Percentiles rank a stretch among this genome's conserved stretches.
Conservation (phyloP, 169 alveolate species). For the Plasmodium sp. region DNA sequence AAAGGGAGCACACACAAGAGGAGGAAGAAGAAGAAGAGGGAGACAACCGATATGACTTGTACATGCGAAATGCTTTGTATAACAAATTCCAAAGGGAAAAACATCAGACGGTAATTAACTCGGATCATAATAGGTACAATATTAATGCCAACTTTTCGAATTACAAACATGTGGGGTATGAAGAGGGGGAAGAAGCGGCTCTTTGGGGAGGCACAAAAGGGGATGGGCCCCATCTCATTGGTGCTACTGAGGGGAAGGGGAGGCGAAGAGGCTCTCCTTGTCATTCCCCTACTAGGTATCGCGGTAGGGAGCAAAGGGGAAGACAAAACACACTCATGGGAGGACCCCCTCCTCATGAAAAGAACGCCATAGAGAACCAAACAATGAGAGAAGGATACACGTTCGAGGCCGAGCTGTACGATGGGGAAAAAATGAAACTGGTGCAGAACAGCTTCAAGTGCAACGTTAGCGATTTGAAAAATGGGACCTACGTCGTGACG, state of each 20-base stretch:
- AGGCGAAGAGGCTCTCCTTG: neutral
- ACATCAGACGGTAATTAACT: slow-evolving; percentile 19
- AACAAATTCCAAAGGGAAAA: slow-evolving; percentile 14
- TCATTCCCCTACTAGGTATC: neutral
- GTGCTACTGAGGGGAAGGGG: neutral
- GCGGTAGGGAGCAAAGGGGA: neutral
- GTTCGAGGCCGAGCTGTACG: neutral
- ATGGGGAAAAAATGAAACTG: slow-evolving; percentile 16
- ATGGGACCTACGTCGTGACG: slow-evolving; percentile 63
- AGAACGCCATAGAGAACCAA: slow-evolving; percentile 7
- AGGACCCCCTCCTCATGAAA: neutral
- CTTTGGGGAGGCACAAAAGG: neutral
- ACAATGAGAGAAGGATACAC: slow-evolving; percentile 43
- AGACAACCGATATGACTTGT: slow-evolving; percentile 13
- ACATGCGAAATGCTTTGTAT: slow-evolving; percentile 24
- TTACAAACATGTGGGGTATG: slow-evolving; percentile 38
- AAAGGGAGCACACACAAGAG: neutral
- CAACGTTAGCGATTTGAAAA: slow-evolving; percentile 34
- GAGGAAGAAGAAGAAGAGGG: too few species aligned
- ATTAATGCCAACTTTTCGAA: slow-evolving; percentile 61
- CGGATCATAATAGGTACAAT: slow-evolving; percentile 40
- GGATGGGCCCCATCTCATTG: neutral
- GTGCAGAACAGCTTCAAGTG: slow-evolving; percentile 23
- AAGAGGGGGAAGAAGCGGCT: neutral
- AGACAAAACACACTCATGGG: neutral